Base-by-base conservation (phyloP, 306 rosid genomes). In the Pueraria montana region DNA sequence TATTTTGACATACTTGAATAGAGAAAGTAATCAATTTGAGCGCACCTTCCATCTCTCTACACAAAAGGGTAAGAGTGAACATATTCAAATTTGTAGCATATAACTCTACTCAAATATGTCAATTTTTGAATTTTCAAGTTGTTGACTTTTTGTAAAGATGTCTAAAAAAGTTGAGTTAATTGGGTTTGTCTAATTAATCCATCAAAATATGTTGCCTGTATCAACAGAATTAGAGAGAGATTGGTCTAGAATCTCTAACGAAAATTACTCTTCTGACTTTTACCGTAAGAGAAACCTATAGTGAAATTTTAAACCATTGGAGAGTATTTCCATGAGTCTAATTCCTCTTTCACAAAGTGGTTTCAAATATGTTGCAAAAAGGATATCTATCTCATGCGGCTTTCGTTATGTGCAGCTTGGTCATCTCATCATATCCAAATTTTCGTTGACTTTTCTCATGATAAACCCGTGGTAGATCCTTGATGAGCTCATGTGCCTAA, bases 401-500 rank as follows among this genome's bases (percentile, higher is more conserved):
- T n/a, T n/a, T n/a, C n/a, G n/a, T n/a, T n/a, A n/a, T n/a, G n/a
- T n/a, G n/a, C n/a, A 93, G 89, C 84, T 81, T 89, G 32, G 94
- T 93, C 92, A 93, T 93, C 90, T 93, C 97, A 42, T 93, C 95
- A 74, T 79, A 88, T 5, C 95, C 97, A 8, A 89, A 87, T 88
- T 93, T 84, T 23, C 89, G 80, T 80, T 88, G 90, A 75, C 86
- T 86, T 77, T 88, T 86, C 45, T 87, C 89, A 80, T 89, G 94
- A 87, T 86, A 88, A 36, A 93, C 88, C 0, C 97, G 94, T 0
- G 97, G 95, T 34, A 93, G 73, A 66, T n/a, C 97, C 97, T 83
- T 93, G 94, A 80, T 93, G 97, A 74, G 95, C 97, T 87, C 94
- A 95, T 88, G 87, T 93, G 95, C 84, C 89, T 84, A 76, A 91